Percentiles rank a stretch among this genome's conserved stretches.
phyloP scores from a whole-genome alignment of 2,329 filamentous ascomycete genomes.

The Fusarium vanettenii region DNA sequence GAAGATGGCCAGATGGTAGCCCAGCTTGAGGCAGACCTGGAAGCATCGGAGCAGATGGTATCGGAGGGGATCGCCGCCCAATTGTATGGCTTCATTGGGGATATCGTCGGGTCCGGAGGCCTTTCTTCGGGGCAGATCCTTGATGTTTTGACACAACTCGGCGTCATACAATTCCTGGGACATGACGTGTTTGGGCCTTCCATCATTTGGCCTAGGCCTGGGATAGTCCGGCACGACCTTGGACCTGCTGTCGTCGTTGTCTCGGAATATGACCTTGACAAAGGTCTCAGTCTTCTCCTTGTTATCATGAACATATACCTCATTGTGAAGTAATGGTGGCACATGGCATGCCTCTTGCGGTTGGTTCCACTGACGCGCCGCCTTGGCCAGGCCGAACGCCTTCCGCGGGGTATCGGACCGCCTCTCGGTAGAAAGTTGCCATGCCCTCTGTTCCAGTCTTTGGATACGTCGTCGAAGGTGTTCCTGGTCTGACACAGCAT shows the following conservation, averaged over 20 bases:
- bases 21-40: not conserved
- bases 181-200: not conserved
- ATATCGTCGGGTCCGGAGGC: conserved; percentile 5
- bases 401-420: not conserved
- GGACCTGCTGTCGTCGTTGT: not conserved
- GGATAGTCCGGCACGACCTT: not conserved
- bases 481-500: not conserved
- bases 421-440: not conserved
- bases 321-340: not conserved
- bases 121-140: not conserved
- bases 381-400: not conserved
- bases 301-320: not conserved
- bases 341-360: not conserved
- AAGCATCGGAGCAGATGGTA: conserved; percentile 1
- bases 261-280: not conserved
- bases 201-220: not conserved
- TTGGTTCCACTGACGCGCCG: not conserved
- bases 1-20: conserved; percentile 7
- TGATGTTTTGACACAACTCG: not conserved
- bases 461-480: not conserved
- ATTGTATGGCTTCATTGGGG: conserved; percentile 12
- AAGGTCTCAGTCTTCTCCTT: not conserved
- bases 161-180: not conserved
- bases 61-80: not conserved
- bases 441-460: not conserved